phyloP scores from a whole-genome alignment of 2,329 filamentous ascomycete species.

The Colletotrichum plurivorum region DNA sequence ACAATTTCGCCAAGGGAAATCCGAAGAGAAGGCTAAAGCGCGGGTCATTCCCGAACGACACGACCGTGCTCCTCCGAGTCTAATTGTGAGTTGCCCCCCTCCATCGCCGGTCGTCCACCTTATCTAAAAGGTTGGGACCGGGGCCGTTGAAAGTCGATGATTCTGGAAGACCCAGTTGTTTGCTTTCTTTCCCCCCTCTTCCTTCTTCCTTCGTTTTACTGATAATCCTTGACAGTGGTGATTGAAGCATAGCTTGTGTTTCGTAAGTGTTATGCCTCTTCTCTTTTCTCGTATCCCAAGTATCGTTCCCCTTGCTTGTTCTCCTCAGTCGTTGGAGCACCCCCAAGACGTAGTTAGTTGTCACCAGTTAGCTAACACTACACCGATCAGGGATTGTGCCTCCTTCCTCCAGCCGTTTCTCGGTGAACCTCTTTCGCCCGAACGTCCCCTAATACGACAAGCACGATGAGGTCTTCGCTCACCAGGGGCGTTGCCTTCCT shows the following conservation, averaged over 20 bases:
- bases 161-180: slow-evolving; percentile 14
- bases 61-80: slow-evolving; percentile 28
- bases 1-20: slow-evolving; percentile 25
- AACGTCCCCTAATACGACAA: not conserved
- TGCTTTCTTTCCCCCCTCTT: not conserved
- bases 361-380: too few species aligned
- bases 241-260: slow-evolving; percentile 11
- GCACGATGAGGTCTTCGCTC: slow-evolving; percentile 30
- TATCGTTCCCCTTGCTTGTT: too few species aligned
- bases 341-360: too few species aligned
- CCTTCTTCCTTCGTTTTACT: slow-evolving; percentile 15
- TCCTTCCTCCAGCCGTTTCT: not conserved
- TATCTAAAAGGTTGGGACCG: slow-evolving; percentile 31
- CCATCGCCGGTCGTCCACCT: slow-evolving; percentile 6
- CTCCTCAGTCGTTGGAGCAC: too few species aligned
- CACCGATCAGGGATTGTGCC: not conserved
- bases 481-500: slow-evolving; percentile 25
- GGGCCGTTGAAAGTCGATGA: slow-evolving; percentile 25
- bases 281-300: not conserved
- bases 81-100: slow-evolving; percentile 17
- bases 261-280: not conserved
- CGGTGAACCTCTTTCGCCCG: not conserved
- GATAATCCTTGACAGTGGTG: not conserved
- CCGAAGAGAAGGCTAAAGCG: slow-evolving; percentile 21
- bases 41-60: slow-evolving; percentile 33